These are phyloP conservation scores for Volvariella volvacea DNA, from an alignment of 1,284 basidiomycete genomes.

Conservation along the genomic window DNA sequence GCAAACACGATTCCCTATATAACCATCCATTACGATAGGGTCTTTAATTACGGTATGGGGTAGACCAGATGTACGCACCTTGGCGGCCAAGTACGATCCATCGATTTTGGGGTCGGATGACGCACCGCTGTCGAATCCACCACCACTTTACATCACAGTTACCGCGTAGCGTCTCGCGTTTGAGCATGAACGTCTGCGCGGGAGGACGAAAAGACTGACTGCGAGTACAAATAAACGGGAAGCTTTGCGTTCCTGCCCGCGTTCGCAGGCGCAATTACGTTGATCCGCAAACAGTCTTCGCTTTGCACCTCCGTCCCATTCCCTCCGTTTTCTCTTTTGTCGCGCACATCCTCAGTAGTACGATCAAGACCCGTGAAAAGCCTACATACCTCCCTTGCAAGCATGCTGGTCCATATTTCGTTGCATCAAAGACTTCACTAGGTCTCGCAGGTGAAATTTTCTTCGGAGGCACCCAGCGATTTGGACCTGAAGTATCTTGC, in stretches of 20 bases:
- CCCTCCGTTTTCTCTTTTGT: slow-evolving; percentile 28
- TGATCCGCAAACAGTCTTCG: slow-evolving; percentile 35
- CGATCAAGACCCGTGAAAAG: too few relatives aligned
- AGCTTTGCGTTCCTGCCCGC: slow-evolving; percentile 22
- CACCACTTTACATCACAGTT: too few relatives aligned
- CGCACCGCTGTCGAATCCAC: slow-evolving; percentile 30
- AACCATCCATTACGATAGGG: not conserved
- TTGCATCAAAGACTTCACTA: slow-evolving; percentile 24
- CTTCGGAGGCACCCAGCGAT: slow-evolving; percentile 34
- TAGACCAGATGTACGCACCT: slow-evolving; percentile 11
- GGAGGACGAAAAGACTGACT: too few relatives aligned
- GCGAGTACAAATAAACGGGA: slow-evolving; percentile 33
- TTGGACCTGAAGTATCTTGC: slow-evolving; percentile 29
- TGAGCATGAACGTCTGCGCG: too few relatives aligned
- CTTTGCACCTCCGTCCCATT: slow-evolving; percentile 35
- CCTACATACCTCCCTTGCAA: slow-evolving; percentile 30
- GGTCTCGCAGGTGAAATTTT: slow-evolving; percentile 13
- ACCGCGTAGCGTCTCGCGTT: too few relatives aligned
- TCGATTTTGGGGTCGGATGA: slow-evolving; percentile 40
- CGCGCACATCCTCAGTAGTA: too few relatives aligned
- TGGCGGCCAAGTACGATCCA: slow-evolving; percentile 31
- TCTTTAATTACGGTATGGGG: not conserved
- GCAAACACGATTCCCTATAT: slow-evolving; percentile 32
- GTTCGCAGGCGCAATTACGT: slow-evolving; percentile 30
- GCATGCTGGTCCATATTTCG: slow-evolving; percentile 33